Percentiles rank a stretch among this genome's conserved stretches.
Conservation (phyloP, 2,329 filamentous ascomycete species). For the Aureobasidium sp. region DNA sequence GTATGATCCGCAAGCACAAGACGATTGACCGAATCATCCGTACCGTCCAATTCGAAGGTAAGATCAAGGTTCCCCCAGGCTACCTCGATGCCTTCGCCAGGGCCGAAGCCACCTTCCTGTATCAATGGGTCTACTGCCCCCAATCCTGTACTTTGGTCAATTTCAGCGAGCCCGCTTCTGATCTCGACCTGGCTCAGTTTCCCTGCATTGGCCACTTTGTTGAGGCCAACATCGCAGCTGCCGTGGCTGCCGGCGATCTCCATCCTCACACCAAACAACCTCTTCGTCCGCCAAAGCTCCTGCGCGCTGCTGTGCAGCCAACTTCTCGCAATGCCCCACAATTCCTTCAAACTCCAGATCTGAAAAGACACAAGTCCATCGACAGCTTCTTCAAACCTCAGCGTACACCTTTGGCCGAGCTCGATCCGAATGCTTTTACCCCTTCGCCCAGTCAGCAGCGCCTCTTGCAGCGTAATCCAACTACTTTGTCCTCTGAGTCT, state of each 20-base stretch:
- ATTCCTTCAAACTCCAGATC: conserved; percentile 36
- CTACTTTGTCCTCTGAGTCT: conserved; percentile 48
- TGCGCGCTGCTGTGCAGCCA: not conserved
- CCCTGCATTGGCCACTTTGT: conserved; percentile 74
- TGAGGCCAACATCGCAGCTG: conserved; percentile 56
- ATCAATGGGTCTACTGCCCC: conserved; percentile 92
- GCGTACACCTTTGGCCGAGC: conserved; percentile 57
- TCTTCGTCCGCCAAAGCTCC: conserved; percentile 36
- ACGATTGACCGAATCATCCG: conserved; percentile 74
- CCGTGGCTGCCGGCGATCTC: conserved; percentile 72
- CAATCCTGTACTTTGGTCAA: conserved; percentile 63
- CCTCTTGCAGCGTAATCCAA: conserved; percentile 48
- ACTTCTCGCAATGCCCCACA: not conserved
- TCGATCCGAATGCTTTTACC: conserved; percentile 61
- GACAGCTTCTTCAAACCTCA: conserved; percentile 59
- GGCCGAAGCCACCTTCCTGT: conserved; percentile 85
- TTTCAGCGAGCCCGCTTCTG: conserved; percentile 59
- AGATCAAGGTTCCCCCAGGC: conserved; percentile 69
- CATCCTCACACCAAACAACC: conserved; percentile 82
- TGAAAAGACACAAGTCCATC: conserved; percentile 56
- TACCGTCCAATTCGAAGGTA: conserved; percentile 82
- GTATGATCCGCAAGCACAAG: conserved; percentile 83
- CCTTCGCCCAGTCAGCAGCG: conserved; percentile 59
- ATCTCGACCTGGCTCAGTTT: conserved; percentile 61
- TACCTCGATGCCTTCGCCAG: conserved; percentile 77